Conservation (phyloP, 2,329 filamentous ascomycete species). For the Incumbomyces lentus region DNA sequence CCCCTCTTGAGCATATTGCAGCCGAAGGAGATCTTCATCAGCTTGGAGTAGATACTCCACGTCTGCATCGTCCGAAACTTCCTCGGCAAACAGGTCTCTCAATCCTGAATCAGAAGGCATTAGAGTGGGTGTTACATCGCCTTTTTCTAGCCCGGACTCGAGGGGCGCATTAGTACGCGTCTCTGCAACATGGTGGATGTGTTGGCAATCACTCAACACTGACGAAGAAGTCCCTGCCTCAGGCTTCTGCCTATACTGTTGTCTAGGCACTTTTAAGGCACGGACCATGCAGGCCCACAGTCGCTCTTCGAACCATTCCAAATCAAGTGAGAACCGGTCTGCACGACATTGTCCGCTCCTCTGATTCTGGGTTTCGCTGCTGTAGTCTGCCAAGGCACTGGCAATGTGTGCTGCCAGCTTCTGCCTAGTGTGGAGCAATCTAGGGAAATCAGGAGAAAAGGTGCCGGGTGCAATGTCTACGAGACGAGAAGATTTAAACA, state of each 20-base stretch:
- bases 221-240: no score
- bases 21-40: no score
- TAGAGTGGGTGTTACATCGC: no score
- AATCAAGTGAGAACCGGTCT: background rate
- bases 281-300: conserved; percentile 4
- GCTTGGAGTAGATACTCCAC: no score
- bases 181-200: no score
- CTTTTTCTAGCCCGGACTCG: no score
- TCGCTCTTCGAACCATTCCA: background rate
- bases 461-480: conserved; percentile 1
- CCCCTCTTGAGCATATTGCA: no score
- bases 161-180: no score
- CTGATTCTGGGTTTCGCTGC: background rate
- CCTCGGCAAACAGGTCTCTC: no score
- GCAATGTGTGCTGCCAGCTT: background rate
- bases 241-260: background rate
- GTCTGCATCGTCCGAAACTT: no score
- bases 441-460: conserved; percentile 1
- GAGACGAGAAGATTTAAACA: background rate
- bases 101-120: no score
- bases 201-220: background rate
- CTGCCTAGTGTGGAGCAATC: background rate
- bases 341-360: no score
- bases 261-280: background rate
- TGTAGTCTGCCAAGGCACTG: background rate